Conservation (phyloP, 495 filamentous ascomycete genomes). For the Penicillium ochrochloron region DNA sequence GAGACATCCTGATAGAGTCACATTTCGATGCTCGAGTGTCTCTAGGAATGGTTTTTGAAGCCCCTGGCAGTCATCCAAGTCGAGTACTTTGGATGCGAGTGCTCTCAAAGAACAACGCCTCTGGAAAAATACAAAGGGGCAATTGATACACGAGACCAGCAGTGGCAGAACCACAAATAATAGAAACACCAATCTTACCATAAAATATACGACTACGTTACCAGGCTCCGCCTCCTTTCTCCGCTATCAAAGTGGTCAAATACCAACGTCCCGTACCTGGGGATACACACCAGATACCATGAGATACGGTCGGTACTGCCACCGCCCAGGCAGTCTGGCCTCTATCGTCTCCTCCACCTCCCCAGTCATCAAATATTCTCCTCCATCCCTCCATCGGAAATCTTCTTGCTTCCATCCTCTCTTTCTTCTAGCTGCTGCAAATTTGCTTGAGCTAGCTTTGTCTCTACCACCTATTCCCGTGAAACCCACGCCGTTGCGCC, state of each 20-base stretch:
- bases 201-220: neutral
- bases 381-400: constrained; percentile 23
- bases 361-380: constrained; percentile 36
- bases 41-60: neutral
- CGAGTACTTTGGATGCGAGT: neutral
- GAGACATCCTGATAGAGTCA: neutral
- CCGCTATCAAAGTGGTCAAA: neutral
- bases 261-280: constrained; percentile 11
- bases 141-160: neutral
- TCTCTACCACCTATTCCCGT: constrained; percentile 17
- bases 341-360: constrained; percentile 36
- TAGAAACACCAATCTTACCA: neutral
- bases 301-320: constrained; percentile 31
- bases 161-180: constrained; percentile 6
- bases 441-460: constrained; percentile 28
- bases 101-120: neutral
- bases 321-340: constrained; percentile 39
- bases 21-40: neutral
- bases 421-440: constrained; percentile 28
- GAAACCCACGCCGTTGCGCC: constrained; percentile 27
- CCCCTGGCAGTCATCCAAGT: neutral
- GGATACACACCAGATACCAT: constrained; percentile 17
- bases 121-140: neutral
- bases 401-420: constrained; percentile 28
- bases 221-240: neutral